These are phyloP conservation scores for Murraya koenigii DNA, from an alignment of 345 rosid species.

Conservation along the genomic window DNA sequence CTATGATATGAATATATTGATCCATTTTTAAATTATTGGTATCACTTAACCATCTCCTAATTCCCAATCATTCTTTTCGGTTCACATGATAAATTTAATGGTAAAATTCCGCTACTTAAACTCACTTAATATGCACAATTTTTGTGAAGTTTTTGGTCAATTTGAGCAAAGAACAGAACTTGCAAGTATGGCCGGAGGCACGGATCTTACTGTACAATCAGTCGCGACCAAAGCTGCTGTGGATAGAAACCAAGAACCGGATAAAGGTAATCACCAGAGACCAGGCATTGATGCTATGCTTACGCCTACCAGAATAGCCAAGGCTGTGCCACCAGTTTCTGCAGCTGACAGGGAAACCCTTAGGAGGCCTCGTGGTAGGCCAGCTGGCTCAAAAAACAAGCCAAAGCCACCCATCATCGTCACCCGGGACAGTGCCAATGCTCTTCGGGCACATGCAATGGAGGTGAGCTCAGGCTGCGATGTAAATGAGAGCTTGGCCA, in stretches of 20 bases:
- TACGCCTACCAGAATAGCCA: conserved; percentile 40
- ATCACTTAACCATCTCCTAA: conserved; percentile 85
- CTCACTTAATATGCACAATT: conserved; percentile 20
- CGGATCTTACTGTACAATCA: conserved; percentile 40
- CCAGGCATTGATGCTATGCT: conserved; percentile 31
- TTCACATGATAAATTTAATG: conserved; percentile 46
- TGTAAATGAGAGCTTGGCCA: conserved; percentile 64
- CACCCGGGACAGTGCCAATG: conserved; percentile 79
- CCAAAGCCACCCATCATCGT: conserved; percentile 94
- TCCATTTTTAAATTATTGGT: conserved; percentile 41
- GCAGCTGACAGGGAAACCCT: conserved; percentile 47
- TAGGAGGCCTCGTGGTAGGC: conserved; percentile 87
- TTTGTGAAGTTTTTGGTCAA: conserved; percentile 11
- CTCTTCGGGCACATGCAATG: conserved; percentile 84
- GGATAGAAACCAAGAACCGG: conserved; percentile 50
- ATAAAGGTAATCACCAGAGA: conserved; percentile 31
- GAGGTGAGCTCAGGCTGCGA: conserved; percentile 93
- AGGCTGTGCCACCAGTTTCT: conserved; percentile 55
- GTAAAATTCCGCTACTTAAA: conserved; percentile 52
- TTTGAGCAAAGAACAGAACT: conserved; percentile 6
- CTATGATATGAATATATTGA: conserved; percentile 28
- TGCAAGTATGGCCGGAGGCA: conserved; percentile 52
- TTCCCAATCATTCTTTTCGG: conserved; percentile 64
- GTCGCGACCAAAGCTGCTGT: conserved; percentile 41
- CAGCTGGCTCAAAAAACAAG: conserved; percentile 91